A percentile compares a stretch with the other conserved stretches of the same genome.
Conservation (phyloP, 805 yeast species). For the Kodamaea restingae region DNA sequence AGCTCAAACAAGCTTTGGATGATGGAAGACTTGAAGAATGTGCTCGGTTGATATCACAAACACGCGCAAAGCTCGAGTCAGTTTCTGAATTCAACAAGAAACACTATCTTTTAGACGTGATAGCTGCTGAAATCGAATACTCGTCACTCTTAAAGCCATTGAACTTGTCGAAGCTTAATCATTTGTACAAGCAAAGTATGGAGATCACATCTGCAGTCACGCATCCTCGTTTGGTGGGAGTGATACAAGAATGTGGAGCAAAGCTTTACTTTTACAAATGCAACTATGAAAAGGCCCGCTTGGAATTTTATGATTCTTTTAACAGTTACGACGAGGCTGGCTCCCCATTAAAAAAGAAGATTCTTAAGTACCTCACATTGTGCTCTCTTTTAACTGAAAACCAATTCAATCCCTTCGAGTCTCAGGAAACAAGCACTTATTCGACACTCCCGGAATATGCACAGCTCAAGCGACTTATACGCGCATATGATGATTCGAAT, state of each 20-base stretch:
- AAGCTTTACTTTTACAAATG: constrained; percentile 57
- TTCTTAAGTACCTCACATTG: constrained; percentile 58
- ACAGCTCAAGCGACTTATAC: constrained; percentile 25
- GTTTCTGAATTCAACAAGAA: constrained; percentile 45
- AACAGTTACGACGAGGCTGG: constrained; percentile 45
- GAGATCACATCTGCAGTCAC: constrained; percentile 59
- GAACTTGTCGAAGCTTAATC: constrained; percentile 36
- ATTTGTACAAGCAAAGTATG: constrained; percentile 43
- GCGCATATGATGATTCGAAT: constrained; percentile 29
- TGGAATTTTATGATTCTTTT: constrained; percentile 55
- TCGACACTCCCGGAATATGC: constrained; percentile 27
- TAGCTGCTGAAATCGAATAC: constrained; percentile 62
- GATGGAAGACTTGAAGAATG: constrained; percentile 26
- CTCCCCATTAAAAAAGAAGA: constrained; percentile 44
- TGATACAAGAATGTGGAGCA: constrained; percentile 76
- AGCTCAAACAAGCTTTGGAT: constrained; percentile 35
- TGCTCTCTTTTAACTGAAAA: constrained; percentile 60
- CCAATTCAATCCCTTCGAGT: constrained; percentile 66
- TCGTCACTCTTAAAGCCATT: constrained; percentile 33
- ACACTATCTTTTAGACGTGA: constrained; percentile 54
- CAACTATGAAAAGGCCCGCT: constrained; percentile 55
- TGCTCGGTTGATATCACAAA: constrained; percentile 25
- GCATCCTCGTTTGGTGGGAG: constrained; percentile 71
- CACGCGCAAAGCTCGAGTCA: constrained; percentile 35
- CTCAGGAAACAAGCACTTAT: constrained; percentile 64